These are phyloP conservation scores for Russula sp. DNA, from an alignment of 768 basidiomycete species.

Conservation along the genomic window DNA sequence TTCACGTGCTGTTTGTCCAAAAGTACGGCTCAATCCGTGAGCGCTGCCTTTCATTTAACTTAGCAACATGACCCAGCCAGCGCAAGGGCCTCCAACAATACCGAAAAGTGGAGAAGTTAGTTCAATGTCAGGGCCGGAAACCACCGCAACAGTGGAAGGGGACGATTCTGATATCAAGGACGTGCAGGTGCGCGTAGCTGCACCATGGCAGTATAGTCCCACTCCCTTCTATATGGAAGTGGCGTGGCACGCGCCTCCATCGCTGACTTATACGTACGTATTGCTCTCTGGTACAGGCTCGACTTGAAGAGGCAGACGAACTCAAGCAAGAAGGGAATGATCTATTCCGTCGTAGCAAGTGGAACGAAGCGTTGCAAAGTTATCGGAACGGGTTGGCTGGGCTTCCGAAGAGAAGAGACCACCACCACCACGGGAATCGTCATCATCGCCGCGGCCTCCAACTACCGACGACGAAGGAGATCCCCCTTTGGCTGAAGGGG, in stretches of 20 bases:
- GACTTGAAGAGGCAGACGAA: slow-evolving; percentile 51
- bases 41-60: background rate
- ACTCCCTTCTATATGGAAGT: background rate
- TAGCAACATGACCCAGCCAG: slow-evolving; percentile 3
- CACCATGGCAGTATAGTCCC: too few relatives aligned
- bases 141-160: background rate
- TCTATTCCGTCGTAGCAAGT: slow-evolving; percentile 59
- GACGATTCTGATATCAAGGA: slow-evolving; percentile 3
- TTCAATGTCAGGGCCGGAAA: background rate
- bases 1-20: too few relatives aligned
- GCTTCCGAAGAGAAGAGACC: slow-evolving; percentile 51
- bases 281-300: slow-evolving; percentile 38
- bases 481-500: slow-evolving; percentile 8
- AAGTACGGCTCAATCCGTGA: background rate
- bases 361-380: slow-evolving; percentile 65
- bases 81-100: background rate
- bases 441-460: slow-evolving; percentile 1
- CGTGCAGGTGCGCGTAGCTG: slow-evolving; percentile 3
- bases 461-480: slow-evolving; percentile 32
- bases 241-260: too few relatives aligned
- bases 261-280: background rate
- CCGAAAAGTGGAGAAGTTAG: background rate
- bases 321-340: slow-evolving; percentile 76
- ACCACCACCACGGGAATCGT: background rate
- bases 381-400: slow-evolving; percentile 68